Evolutionary conservation across 2,329 filamentous ascomycete genomes (phyloP), one percentile per base, ranked within the genome.

Genomic region (Diplodia scrobiculata): DNA sequence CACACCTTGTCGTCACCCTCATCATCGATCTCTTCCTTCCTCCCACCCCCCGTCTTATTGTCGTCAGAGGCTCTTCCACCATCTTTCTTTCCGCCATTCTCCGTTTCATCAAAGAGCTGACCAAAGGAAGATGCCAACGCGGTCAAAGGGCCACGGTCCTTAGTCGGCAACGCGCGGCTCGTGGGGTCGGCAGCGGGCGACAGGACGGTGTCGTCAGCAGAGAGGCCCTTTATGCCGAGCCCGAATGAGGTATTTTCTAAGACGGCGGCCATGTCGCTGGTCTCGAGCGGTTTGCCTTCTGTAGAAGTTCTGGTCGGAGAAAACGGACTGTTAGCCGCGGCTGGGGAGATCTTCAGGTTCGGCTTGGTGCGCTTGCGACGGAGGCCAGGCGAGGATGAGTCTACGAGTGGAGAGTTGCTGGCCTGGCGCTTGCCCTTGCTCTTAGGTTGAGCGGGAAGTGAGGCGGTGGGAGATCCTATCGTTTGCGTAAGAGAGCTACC

Each of bases 361-460:
- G 58, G 58, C 29, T 50, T 62, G 17, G 58, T 62, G 19, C 58
- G 58, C 45, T 62, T 62, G 58, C 58, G 58, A 17, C 58, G 58
- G 29, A 62, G 58, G 19, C 27, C 19, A 10, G 45, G 13, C 29
- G 60, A 41, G 11, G 60, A 50, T 14, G 60, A 63, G 48, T 63
- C 47, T 2, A 47, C 48, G 21, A 53, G 21, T 13, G 60, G 48
- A n/a, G 60, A 63, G 47, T 52, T 48, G 50, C 60, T 63, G 48
- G 60, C 48, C 48, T 53, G 60, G 48, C 60, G 60, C 19, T 63
- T 63, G 48, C 48, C 32, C 21, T 63, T 63, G 60, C 60, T 10
- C 21, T 63, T 63, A 7, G 5, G 5, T 17, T 62, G 41, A 17
- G 27, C 45, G 2, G 45, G 29, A 13, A 62, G 58, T 14, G 41